Evolutionary conservation across 139 green algal genomes (phyloP), one percentile per base, ranked within the genome.

Genomic region (Chlamydomonas sp.): DNA sequence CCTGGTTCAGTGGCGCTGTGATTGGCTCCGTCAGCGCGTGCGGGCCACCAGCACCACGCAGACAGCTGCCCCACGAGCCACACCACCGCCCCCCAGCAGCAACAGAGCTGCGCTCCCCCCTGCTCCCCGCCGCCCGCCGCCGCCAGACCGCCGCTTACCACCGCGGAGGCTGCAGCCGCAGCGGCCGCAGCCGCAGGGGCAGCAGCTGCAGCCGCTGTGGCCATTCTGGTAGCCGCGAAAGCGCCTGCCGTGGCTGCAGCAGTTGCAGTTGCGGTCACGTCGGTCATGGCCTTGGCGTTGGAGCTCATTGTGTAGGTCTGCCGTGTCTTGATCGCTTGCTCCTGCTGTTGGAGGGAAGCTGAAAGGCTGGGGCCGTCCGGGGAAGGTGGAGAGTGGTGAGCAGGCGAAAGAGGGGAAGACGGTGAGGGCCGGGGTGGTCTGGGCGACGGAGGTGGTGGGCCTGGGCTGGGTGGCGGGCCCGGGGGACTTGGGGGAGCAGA

Each of bases 11-110:
- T n/a, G 75, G 66, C 61, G 63, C 74, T n/a, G 73, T 63, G 2
- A 63, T 73, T 14, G 66, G 10, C 18, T 69, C 61, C 1, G 83
- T 82, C 4, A 88, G 49, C 31, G 83, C 83, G 31, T 16, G 73
- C 5, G 9, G 18, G 5, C 66, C 66, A 71, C 66, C 10, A 71
- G 12, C 31, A 49, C 31, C 71, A 18, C 71, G 58, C 71, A 18
- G 58, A 71, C 81, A 86, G 66, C 60, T 86, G 81, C 4, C 71
- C 60, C 59, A 86, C 81, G 3, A 49, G 31, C 31, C 31, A 49
- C 31, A 49, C 31, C 31, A 49, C 31, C 31, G 31, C 31, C 31
- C 31, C 31, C 31, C 66, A 88, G 76, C 7, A 73, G 62, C 20
- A 80, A 62, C n/a, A 49, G 49, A 61, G 63, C 83, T 5, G 60